Conservation (phyloP, 768 basidiomycete species). For the Tulasnella sp. region DNA sequence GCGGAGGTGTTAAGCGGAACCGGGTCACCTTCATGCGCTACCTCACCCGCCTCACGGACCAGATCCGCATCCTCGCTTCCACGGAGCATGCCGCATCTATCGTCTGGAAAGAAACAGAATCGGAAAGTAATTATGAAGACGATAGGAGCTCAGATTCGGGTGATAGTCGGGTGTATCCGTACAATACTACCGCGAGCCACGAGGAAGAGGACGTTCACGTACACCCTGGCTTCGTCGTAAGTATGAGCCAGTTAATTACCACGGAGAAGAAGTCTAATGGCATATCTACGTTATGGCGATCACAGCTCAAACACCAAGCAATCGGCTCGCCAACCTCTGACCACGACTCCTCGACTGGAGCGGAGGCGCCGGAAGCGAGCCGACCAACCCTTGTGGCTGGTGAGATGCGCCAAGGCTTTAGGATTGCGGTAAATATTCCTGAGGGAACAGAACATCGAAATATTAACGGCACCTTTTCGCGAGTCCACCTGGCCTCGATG, state of each 20-base stretch:
- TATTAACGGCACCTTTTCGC: background rate
- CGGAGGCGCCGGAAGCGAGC: too few relatives aligned
- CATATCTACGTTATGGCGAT: too few relatives aligned
- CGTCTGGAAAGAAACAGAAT: conserved; percentile 31
- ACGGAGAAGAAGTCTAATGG: background rate
- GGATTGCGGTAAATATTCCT: conserved; percentile 26
- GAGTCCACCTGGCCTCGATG: background rate
- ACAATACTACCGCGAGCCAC: background rate
- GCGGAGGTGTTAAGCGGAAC: conserved; percentile 35
- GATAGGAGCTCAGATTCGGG: background rate
- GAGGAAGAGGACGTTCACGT: background rate
- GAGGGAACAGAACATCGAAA: background rate
- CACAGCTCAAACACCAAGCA: too few relatives aligned
- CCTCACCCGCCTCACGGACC: conserved; percentile 49
- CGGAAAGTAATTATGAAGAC: background rate
- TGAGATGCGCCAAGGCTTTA: conserved; percentile 35
- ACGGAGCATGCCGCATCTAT: conserved; percentile 37
- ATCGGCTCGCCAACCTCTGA: too few relatives aligned
- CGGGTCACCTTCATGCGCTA: conserved; percentile 56
- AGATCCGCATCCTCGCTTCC: conserved; percentile 42
- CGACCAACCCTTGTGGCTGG: conserved; percentile 27
- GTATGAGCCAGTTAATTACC: too few relatives aligned
- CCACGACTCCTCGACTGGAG: too few relatives aligned
- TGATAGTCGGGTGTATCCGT: background rate
- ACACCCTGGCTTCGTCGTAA: background rate